Base-by-base conservation (phyloP, 1,139 yeast species). In the Hyphopichia burtonii region DNA sequence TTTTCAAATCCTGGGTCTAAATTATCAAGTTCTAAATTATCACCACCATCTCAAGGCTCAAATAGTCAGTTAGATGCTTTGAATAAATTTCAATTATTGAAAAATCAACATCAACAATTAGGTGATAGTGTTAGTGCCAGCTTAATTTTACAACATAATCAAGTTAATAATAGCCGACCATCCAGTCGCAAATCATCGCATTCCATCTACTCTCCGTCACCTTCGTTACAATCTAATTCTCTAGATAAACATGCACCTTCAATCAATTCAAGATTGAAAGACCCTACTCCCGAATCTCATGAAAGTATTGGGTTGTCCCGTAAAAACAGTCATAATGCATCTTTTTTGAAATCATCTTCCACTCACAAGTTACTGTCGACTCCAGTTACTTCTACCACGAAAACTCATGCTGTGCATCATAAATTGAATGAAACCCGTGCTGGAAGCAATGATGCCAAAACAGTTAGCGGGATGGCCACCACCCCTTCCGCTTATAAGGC, bases 61-160 rank as follows among this genome's bases (percentile, higher is more conserved):
- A 40, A 42, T 28, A 45, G 53, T 31, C 47, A 48, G 34, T 31
- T 50, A n/a, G 73, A 65, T 42, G 65, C 68, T 0, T 55, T 73
- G 41, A 63, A 56, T 41, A 61, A 63, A 46, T 72, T 68, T 51
- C 78, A 73, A 49, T 51, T 59, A 42, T 54, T 72, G 42, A 63
- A 63, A 46, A 56, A 54, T 38, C 76, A 72, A 42, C 76, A 73
- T 47, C 76, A 72, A 45, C 76, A 71, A 44, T 55, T 73, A 31
- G 74, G 80, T 41, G 83, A 80, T 36, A 80, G 78, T 42, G 72
- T 81, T 4, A 76, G 69, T 50, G 70, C 69, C 49, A 56, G 80
- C 54, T 50, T 76, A 50, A 53, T 68, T 44, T 45, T 73, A 28
- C 66, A 57, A 27, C 53, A 49, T 25, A 49, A 48, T 32, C 53